Percentiles rank a stretch among this genome's conserved stretches.
Evolutionary conservation across 2,329 filamentous ascomycete genomes (phyloP).

Genomic region (Fusarium goolgardi): DNA sequence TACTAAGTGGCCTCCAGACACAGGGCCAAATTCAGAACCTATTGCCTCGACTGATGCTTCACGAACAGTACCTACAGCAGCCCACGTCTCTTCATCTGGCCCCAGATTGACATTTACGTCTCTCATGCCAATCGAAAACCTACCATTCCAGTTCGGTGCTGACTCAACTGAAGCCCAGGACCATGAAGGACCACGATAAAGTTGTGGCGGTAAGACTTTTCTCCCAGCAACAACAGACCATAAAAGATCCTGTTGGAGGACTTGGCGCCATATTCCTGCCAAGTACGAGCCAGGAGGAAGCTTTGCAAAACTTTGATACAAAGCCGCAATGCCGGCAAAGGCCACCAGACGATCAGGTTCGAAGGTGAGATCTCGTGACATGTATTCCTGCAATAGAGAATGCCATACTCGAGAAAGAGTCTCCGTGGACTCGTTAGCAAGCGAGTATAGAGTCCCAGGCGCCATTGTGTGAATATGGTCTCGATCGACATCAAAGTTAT

Average conservation of each 20-base stretch:
- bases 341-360: constrained; percentile 35
- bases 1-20: constrained; percentile 17
- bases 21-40: constrained; percentile 27
- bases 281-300: constrained; percentile 25
- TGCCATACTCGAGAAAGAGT: constrained; percentile 16
- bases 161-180: constrained; percentile 38
- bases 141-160: constrained; percentile 3
- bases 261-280: constrained; percentile 33
- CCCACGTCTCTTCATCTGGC: constrained; percentile 22
- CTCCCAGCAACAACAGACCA: constrained; percentile 32
- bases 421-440: not conserved
- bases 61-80: constrained; percentile 1
- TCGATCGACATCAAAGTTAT: constrained; percentile 17
- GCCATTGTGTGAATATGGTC: constrained; percentile 16
- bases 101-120: constrained; percentile 2
- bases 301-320: constrained; percentile 21
- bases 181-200: constrained; percentile 40
- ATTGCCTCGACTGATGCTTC: constrained; percentile 20
- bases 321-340: constrained; percentile 31
- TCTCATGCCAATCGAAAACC: constrained; percentile 15
- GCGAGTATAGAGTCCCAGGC: constrained; percentile 20
- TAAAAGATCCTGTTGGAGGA: constrained; percentile 22
- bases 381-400: constrained; percentile 28
- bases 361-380: constrained; percentile 30
- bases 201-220: constrained; percentile 29